Percentiles rank a stretch among this genome's conserved stretches.
These are phyloP conservation scores for Zymoseptoria passerinii DNA, from an alignment of 2,329 filamentous ascomycete species.

Conservation along the genomic window DNA sequence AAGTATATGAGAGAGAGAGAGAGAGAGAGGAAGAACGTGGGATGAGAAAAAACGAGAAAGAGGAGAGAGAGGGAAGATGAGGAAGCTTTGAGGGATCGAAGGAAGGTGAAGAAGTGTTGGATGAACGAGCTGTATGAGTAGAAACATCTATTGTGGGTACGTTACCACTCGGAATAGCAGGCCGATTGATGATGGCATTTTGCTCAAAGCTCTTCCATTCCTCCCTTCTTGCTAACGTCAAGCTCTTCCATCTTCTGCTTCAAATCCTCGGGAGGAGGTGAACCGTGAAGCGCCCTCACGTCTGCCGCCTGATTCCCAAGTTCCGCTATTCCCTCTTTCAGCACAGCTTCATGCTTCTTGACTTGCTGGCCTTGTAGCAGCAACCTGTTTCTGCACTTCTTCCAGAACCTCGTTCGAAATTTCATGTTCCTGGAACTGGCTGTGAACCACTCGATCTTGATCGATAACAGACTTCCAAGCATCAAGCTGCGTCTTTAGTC, in stretches of 20 bases:
- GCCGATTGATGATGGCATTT: too few relatives aligned
- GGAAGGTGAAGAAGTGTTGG: not conserved
- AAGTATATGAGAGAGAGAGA: not conserved
- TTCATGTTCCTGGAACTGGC: not conserved
- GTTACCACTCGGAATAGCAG: too few relatives aligned
- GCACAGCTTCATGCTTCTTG: not conserved
- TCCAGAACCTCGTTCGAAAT: not conserved
- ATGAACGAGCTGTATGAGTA: not conserved
- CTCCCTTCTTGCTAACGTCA: not conserved
- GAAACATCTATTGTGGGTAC: not conserved
- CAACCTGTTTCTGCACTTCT: not conserved
- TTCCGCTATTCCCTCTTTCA: not conserved
- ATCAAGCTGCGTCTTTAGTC: not conserved
- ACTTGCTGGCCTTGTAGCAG: not conserved
- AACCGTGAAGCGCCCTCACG: not conserved
- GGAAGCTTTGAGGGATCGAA: not conserved
- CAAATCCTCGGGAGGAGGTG: not conserved
- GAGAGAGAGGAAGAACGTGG: slow-evolving; percentile 2
- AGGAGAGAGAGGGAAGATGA: not conserved
- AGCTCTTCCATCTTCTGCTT: not conserved
- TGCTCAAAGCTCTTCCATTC: too few relatives aligned
- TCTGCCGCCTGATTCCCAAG: not conserved
- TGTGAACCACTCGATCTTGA: not conserved
- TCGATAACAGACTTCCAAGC: not conserved
- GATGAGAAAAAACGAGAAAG: not conserved